Base-by-base conservation (phyloP, 2,329 filamentous ascomycete species). In the Cladosporium sp. region DNA sequence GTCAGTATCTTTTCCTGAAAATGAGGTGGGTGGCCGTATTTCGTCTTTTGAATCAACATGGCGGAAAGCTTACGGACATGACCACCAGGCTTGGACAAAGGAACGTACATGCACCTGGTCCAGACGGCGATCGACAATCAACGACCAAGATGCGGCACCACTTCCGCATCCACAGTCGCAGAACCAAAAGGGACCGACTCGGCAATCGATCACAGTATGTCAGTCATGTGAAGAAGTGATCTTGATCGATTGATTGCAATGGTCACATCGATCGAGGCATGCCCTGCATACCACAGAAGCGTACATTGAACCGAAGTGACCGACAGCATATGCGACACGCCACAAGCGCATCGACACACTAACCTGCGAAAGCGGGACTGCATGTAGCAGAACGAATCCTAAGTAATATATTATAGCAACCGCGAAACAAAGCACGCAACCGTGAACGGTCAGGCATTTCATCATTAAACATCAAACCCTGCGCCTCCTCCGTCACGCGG, bases 401-500 rank as follows among this genome's bases (percentile, higher is more conserved):
- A 55, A 14, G 28, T 55, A n/a, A 55, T 55, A n/a, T 21, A 21
- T 10, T 11, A 10, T 33, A 55, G 52, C 31, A 55, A 33, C 29
- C 40, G n/a, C 52, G 28, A 33, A 26, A 55, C 26, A 33, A 33
- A 21, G 52, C 52, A 55, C 28, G 52, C 14, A 55, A 31, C 52
- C 52, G 52, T 55, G 52, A 55, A 55, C 31, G 52, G 28, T 21
- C 28, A 33, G 31, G 16, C 18, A 31, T 55, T 29, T 11, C 31
- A 55, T 55, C 52, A 55, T 18, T 23, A 7, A 33, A 33, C 28
- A 55, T 29, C 31, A 4, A 29, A 33, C 28, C 2, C 14, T 29
- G 26, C 31, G 49, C 49, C 49, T 49, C 58, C 23, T 61, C 40
- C 40, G 58, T 61, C 58, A 26, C 40, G 8, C 12, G 52, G 52